Conservation (phyloP, 2,329 filamentous ascomycete species). For the Dactylellina parvicollis region DNA sequence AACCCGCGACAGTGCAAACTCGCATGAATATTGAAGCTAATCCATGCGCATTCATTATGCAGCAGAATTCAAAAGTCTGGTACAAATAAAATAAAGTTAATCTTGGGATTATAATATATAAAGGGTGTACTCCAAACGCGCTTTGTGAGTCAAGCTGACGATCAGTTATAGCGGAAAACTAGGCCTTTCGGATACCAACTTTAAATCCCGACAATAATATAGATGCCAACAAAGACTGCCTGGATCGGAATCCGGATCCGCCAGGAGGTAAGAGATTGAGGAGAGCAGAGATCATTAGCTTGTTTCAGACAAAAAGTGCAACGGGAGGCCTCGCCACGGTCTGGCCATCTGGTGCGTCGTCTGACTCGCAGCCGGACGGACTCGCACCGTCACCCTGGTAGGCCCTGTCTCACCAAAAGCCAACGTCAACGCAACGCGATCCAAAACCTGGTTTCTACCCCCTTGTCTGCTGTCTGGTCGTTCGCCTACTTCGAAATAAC, state of each 20-base stretch:
- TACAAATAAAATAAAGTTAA: no score
- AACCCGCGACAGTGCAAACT: background rate
- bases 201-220: conserved; percentile 15
- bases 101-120: no score
- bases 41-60: no score
- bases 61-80: no score
- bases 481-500: conserved; percentile 34
- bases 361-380: conserved; percentile 45
- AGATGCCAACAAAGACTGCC: conserved; percentile 11
- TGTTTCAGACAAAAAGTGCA: conserved; percentile 34
- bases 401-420: conserved; percentile 13
- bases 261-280: conserved; percentile 24
- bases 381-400: conserved; percentile 36
- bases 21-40: no score
- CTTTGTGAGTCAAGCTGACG: background rate
- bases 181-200: conserved; percentile 31
- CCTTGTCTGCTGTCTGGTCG: conserved; percentile 1
- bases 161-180: background rate
- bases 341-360: conserved; percentile 22
- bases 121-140: background rate
- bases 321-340: conserved; percentile 19
- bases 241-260: conserved; percentile 50
- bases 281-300: conserved; percentile 11
- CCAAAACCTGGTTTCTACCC: conserved; percentile 14
- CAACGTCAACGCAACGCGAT: conserved; percentile 28